Evolutionary conservation across 2,329 filamentous ascomycete genomes (phyloP).

Genomic region (Alternaria arborescens): DNA sequence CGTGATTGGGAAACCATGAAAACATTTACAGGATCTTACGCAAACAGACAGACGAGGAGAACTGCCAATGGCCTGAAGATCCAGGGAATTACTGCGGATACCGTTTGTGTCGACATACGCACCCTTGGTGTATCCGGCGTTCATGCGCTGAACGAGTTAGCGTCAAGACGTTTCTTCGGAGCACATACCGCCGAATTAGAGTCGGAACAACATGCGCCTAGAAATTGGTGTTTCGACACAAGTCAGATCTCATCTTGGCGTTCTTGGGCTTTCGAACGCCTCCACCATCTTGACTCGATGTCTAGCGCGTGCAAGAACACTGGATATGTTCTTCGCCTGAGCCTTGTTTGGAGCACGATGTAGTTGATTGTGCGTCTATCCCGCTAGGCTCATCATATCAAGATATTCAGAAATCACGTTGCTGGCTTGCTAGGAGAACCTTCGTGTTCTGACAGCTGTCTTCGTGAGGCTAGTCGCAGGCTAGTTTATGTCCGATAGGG

Average conservation of each 20-base stretch:
- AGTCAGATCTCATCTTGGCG: neutral
- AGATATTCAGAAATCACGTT: no score
- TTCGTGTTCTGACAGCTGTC: neutral
- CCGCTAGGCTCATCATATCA: neutral
- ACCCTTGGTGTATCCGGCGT: neutral
- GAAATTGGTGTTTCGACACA: neutral
- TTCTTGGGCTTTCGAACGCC: neutral
- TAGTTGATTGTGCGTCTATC: neutral
- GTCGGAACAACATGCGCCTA: constrained; percentile 3
- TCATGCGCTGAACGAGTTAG: neutral
- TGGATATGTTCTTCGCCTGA: neutral
- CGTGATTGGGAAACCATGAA: neutral
- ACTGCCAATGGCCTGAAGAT: neutral
- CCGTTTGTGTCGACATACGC: neutral
- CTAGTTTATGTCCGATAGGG: neutral
- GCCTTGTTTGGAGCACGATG: neutral
- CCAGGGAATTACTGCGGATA: neutral
- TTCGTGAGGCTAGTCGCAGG: neutral
- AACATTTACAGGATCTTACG: neutral
- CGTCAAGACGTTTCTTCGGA: neutral
- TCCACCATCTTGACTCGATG: neutral
- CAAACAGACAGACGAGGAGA: neutral
- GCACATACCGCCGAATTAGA: neutral
- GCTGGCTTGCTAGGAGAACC: neutral
- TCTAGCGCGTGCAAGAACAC: neutral